Base-by-base conservation (phyloP, 2,329 filamentous ascomycete genomes). In the Tolypocladium tundrense region DNA sequence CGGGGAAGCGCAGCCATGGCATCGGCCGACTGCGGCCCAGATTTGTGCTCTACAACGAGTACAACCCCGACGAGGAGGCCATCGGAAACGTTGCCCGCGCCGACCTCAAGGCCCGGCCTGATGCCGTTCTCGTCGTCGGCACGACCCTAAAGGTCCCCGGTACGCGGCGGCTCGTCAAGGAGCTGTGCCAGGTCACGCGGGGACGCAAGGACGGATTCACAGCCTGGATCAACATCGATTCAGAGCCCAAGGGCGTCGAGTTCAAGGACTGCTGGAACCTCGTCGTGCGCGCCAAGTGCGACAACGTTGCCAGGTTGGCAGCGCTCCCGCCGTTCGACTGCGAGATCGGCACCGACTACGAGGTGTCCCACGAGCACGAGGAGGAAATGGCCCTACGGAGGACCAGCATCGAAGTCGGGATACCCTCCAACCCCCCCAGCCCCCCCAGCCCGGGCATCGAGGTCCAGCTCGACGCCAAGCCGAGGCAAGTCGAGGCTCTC, bases 1-100 rank as follows among this genome's bases (percentile, higher is more conserved):
- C 86, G 14, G 91, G 92, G 54, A 93, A 96, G 73, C 86, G 94
- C 59, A 96, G 92, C 68, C 94, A 97, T 68, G 94, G 94, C 1
- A 88, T 99, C 65, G 94, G 94, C 48, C 86, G 90, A 60, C 77
- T 99, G 61, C 85, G 94, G 27, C 94, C 94, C 27, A 85, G 94
- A 58, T 97, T 99, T 77, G 93, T 97, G 5, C 81, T 99, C 11
- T 99, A 99, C 77, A 97, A 97, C 70, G 94, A 99, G 72, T 88
- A 90, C 70, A 97, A 97, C 69, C 94, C 94, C 0, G 94, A 99
- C 63, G 91, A 94, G 64, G 93, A 97, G 65, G 93, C 94, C 16
- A 99, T 99, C 70, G 92, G 93, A 50, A 90, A 90, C 27, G 92
- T 96, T 45, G 91, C 92, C 55, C 86, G 85, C 63, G 87, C 92